These are phyloP conservation scores for Cnidoscolus chayamansa DNA, from an alignment of 441 rosid genomes.

Conservation along the genomic window DNA sequence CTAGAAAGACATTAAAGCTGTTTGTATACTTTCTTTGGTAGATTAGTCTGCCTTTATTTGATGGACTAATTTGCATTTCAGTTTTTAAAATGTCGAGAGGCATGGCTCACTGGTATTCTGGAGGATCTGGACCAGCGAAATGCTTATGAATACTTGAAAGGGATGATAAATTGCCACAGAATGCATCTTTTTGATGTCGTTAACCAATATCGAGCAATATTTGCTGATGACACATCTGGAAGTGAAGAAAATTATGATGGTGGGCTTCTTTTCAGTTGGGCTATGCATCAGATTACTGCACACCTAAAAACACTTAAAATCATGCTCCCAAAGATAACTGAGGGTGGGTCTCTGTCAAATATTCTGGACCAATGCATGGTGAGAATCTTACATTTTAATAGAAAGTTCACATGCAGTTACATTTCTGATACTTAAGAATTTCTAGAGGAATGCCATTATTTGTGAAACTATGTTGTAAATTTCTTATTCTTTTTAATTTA, in stretches of 20 bases:
- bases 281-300: constrained; percentile 93
- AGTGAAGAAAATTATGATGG: constrained; percentile 93
- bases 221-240: constrained; percentile 93
- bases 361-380: constrained; percentile 97
- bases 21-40: constrained; percentile 17
- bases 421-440: not conserved
- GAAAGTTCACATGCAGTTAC: not conserved
- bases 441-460: not conserved
- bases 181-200: constrained; percentile 92
- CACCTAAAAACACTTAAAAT: constrained; percentile 89
- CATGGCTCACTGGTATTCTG: constrained; percentile 94
- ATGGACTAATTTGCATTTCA: constrained; percentile 32
- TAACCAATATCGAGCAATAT: constrained; percentile 92
- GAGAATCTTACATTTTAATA: constrained; percentile 21
- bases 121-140: constrained; percentile 88
- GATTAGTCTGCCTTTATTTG: constrained; percentile 19
- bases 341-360: constrained; percentile 88
- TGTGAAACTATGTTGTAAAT: not conserved
- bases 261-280: constrained; percentile 93
- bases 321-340: constrained; percentile 94
- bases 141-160: constrained; percentile 88
- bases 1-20: constrained; percentile 11
- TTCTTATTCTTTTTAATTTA: not conserved
- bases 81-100: constrained; percentile 92
- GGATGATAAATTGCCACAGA: constrained; percentile 91